Evolutionary conservation across 2,329 filamentous ascomycete species (phyloP).

Genomic region (Trichoderma sp.): DNA sequence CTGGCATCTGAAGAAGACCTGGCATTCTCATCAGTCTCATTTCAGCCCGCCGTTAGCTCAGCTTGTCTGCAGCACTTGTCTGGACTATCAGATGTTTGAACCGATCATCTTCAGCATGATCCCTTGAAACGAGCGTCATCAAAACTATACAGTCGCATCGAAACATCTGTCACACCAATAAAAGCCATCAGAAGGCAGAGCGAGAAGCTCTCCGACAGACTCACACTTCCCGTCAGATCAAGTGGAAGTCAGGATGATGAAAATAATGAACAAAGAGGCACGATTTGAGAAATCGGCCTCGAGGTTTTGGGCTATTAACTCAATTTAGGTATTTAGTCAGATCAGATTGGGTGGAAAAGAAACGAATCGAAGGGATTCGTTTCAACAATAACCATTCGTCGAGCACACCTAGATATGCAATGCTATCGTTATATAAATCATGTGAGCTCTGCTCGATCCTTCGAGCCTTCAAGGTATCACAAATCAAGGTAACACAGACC

Average conservation of each 20-base stretch:
- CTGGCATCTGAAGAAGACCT: conserved; percentile 34
- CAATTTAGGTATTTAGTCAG: neutral
- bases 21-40: neutral
- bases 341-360: neutral
- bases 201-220: neutral
- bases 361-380: neutral
- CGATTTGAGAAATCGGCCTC: neutral
- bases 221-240: neutral
- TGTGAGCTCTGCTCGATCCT: neutral
- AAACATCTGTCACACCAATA: neutral
- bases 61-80: too few species aligned
- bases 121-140: neutral
- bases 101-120: neutral
- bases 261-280: neutral
- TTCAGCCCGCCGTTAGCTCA: neutral
- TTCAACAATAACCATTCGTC: neutral
- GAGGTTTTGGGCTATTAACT: neutral
- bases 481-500: neutral
- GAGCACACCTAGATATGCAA: neutral
- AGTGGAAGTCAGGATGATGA: neutral
- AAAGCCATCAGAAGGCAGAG: neutral
- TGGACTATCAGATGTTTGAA: neutral
- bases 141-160: neutral
- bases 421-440: neutral
- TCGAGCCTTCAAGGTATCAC: neutral